phyloP scores from a whole-genome alignment of 2,329 filamentous ascomycete species.

The Gremmenia infestans region DNA sequence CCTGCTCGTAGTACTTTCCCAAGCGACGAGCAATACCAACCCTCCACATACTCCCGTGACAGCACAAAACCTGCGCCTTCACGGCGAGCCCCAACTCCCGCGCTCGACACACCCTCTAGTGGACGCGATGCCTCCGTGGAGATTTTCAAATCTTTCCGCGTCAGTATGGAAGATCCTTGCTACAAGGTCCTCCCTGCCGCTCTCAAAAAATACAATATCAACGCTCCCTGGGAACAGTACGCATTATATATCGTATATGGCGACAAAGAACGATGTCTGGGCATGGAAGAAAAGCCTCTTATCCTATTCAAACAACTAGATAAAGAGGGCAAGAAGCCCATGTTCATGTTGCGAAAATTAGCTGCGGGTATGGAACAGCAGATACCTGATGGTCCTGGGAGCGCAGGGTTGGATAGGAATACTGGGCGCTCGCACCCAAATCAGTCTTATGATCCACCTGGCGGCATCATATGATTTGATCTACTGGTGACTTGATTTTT shows the following conservation, averaged over 20 bases:
- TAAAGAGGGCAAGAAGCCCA: conserved; percentile 94
- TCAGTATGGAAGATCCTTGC: conserved; percentile 96
- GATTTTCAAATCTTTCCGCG: conserved; percentile 98
- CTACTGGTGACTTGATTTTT: neutral
- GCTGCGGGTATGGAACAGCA: conserved; percentile 34
- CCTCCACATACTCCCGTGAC: conserved; percentile 28
- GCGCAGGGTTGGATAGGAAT: conserved; percentile 24
- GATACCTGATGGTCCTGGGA: conserved; percentile 38
- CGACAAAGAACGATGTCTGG: conserved; percentile 93
- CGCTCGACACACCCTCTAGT: conserved; percentile 53
- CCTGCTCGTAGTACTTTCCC: conserved; percentile 53
- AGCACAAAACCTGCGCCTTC: conserved; percentile 35
- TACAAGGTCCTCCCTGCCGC: conserved; percentile 95
- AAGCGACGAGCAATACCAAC: conserved; percentile 25
- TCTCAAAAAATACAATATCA: conserved; percentile 97
- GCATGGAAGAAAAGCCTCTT: conserved; percentile 85
- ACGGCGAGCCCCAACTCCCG: conserved; percentile 57
- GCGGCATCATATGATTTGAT: conserved; percentile 29
- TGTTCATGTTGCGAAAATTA: conserved; percentile 83
- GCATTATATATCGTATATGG: conserved; percentile 97
- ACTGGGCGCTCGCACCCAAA: conserved; percentile 12
- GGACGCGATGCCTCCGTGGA: conserved; percentile 61
- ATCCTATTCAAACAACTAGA: conserved; percentile 97
- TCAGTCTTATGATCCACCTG: conserved; percentile 26
- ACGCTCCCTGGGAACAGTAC: conserved; percentile 95